Evolutionary conservation across 352 stramenopile species (phyloP).

Genomic region (Phytophthora litchii): DNA sequence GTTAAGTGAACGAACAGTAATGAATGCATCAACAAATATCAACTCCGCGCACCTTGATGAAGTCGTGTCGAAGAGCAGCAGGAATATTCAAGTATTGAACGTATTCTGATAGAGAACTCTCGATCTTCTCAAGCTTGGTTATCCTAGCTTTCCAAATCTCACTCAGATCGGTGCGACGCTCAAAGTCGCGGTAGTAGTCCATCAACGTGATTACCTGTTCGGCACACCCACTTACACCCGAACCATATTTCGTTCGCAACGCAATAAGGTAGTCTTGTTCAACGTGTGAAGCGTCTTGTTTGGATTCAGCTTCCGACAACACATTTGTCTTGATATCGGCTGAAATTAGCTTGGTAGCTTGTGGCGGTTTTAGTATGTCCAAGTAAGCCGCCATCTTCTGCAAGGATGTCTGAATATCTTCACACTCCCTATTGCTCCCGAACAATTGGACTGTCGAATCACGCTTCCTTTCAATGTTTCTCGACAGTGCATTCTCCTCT

Average conservation of each 20-base stretch:
- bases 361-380: slow-evolving; percentile 17
- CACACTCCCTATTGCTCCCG: slow-evolving; percentile 40
- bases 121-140: slow-evolving; percentile 78
- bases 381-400: slow-evolving; percentile 37
- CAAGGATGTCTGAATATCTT: slow-evolving; percentile 63
- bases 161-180: slow-evolving; percentile 68
- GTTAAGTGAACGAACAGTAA: slow-evolving; percentile 1
- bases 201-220: slow-evolving; percentile 84
- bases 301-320: neutral
- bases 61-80: slow-evolving; percentile 50
- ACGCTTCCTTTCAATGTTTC: neutral
- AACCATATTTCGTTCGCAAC: slow-evolving; percentile 70
- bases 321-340: neutral
- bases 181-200: slow-evolving; percentile 85
- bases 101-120: slow-evolving; percentile 70
- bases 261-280: slow-evolving; percentile 29
- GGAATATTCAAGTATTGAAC: slow-evolving; percentile 72
- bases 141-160: slow-evolving; percentile 76
- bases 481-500: neutral
- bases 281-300: slow-evolving; percentile 1
- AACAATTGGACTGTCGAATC: slow-evolving; percentile 28
- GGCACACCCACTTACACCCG: slow-evolving; percentile 57
- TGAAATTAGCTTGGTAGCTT: slow-evolving; percentile 4
- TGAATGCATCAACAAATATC: neutral
- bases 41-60: slow-evolving; percentile 50